Evolutionary conservation across 306 rosid species (phyloP), one percentile per base, ranked within the genome.

Genomic region (Pachyrhizus erosus): DNA sequence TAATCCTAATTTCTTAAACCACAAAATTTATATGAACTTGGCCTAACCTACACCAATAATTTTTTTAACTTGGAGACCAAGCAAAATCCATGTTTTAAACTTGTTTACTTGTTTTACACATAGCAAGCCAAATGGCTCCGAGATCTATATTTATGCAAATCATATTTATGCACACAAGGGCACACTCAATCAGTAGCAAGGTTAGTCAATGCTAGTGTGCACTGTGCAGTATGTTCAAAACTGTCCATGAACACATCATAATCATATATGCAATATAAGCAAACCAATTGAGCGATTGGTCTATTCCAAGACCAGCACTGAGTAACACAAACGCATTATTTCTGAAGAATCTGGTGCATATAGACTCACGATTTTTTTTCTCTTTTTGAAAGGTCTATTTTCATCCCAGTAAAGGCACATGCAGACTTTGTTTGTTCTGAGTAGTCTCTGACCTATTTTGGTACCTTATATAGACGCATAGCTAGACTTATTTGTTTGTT

Each of bases 311-410:
- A 34, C 78, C 73, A 83, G 69, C 82, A 78, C 26, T 34, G 9
- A 45, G 52, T 11, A 60, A 76, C 54, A 77, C 33, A 80, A 58
- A 43, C 26, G 58, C 66, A 82, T 51, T 75, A 75, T 46, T 34
- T 80, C 58, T 80, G 71, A 83, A 76, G 83, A 80, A 83, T 52
- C 43, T 9, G 49, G 23, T 21, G 7, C 70, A 54, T 82, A 55
- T 8, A 61, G 29, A 48, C 70, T 54, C 78, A n/a, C 26, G 2
- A 9, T 8, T 17, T 31, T 33, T 33, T 33, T 13, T 33, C 39
- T 15, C 37, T 29, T 75, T 77, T 76, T 75, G 91, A 86, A 80
- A 76, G 82, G 93, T 88, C 93, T 70, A 86, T 88, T 88, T 77
- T 76, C 37, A 73, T 80, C 34, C 87, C 84, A 82, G 80, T 86